Base-by-base conservation (phyloP, 129 eudicot genomes). In the Tanacetum coccineum region DNA sequence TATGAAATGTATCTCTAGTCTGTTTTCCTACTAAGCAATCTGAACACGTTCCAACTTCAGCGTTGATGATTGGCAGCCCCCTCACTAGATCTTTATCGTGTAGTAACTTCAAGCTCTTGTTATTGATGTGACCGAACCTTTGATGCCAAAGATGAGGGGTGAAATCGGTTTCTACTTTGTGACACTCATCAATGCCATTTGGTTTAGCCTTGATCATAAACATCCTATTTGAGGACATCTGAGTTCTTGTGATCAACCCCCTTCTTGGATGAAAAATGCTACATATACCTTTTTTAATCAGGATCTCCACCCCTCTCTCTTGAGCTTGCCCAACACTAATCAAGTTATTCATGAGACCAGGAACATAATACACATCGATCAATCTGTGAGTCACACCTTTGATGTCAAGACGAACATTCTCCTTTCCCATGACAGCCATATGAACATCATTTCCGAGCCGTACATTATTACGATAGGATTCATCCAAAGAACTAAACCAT, bases 41-140 rank as follows among this genome's bases (percentile, higher is more conserved):
- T 0, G 62, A 10, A 32, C 52, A 68, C 0, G 26, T n/a, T 10
- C 25, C 9, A n/a, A 0, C 14, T 4, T 14, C 59, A 0, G 0
- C 59, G 1, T 51, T 67, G 9, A 67, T 51, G 0, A 13, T 3
- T 1, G 72, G 62, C 0, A 51, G 30, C 26, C 72, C 72, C 1
- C 1, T 67, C 18, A 67, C 72, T 15, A 67, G 3, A 0, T 47
- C 13, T 4, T 65, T 47, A 5, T 46, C 54, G 2, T 45, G 56
- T 8, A 21, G 7, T 13, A 19, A 36, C n/a, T n/a, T n/a, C n/a
- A n/a, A n/a, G 10, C 62, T 53, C 30, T 12, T 28, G 18, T 51
- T 49, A 11, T 67, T 67, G 30, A 51, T n/a, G 60, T 67, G 72
- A 4, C 72, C 72, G 10, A 51, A 67, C 1, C 72, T 30, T 28